Evolutionary conservation across 352 stramenopile genomes (phyloP), one percentile per base, ranked within the genome.

Genomic region (Pythium pectinolyticum): DNA sequence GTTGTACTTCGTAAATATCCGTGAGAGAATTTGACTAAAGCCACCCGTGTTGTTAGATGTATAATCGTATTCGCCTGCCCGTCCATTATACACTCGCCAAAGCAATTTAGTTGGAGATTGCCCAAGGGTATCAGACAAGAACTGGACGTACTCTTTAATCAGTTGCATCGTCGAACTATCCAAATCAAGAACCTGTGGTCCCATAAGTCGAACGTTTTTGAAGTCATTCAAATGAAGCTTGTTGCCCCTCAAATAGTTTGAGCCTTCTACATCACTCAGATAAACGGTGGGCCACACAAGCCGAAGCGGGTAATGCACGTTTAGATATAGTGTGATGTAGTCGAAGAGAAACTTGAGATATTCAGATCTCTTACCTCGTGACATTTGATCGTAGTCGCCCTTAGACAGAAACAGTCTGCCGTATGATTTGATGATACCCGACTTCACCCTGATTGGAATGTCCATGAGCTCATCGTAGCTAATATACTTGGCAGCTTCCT

Each of bases 261-360:
- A 25, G 1, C 40, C 51, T 48, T 67, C 50, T 15, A 43, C 30
- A 31, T 37, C 39, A 40, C 3, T 15, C 35, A 67, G 30, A 1
- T 56, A 3, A 41, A 67, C 59, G 14, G 20, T 67, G 3, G 59
- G 51, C 59, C 59, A 67, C 39, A 67, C 59, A 27, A 67, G 59
- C 48, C 59, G 59, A 37, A 67, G 25, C 5, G 59, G 59, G 52
- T 67, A 61, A 61, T 67, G 59, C n/a, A 67, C 50, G 31, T 67
- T 67, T 40, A 67, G 43, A 41, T 28, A 67, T 39, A 67, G 45
- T 15, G 59, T 67, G 31, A 67, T 41, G 51, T 67, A 67, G 50
- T 67, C 59, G 56, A 67, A 67, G 20, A 67, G 25, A 24, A 67
- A 41, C 49, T 61, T 67, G 27, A 67, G 56, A 19, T 61, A 67